Conservation (phyloP, 768 basidiomycete species). For the Naganishia randhawae region DNA sequence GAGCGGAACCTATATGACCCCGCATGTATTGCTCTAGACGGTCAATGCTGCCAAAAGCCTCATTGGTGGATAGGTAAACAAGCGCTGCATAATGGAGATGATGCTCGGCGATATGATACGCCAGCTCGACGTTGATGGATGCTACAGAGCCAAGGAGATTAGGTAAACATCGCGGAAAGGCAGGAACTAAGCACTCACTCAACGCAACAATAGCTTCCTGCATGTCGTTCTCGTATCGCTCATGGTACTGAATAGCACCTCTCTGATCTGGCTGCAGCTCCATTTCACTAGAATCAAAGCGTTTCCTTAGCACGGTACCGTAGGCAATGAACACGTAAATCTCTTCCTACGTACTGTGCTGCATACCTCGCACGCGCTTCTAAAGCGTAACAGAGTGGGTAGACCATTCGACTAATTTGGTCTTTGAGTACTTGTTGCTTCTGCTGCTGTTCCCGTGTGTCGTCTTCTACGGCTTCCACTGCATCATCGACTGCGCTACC, state of each 20-base stretch:
- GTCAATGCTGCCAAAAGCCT: not conserved
- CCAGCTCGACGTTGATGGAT: constrained; percentile 17
- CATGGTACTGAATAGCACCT: constrained; percentile 6
- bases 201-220: constrained; percentile 17
- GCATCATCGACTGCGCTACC: constrained; percentile 17
- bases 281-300: not conserved
- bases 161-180: not conserved
- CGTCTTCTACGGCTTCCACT: not conserved
- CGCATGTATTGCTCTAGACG: constrained; percentile 19
- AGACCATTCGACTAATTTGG: constrained; percentile 20
- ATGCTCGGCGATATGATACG: constrained; percentile 25
- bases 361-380: constrained; percentile 20
- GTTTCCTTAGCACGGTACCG: not conserved
- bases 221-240: constrained; percentile 24
- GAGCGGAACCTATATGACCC: constrained; percentile 1
- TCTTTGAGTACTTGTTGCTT: constrained; percentile 17
- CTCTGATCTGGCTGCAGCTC: constrained; percentile 10
- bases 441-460: constrained; percentile 10
- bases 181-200: not conserved
- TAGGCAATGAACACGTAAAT: not conserved
- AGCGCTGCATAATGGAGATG: constrained; percentile 21
- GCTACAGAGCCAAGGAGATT: not conserved
- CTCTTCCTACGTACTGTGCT: constrained; percentile 23
- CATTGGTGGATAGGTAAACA: constrained; percentile 15
- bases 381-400: constrained; percentile 25